These are phyloP conservation scores for Colletotrichum spaethianum DNA, from an alignment of 2,329 filamentous ascomycete species.

Conservation along the genomic window DNA sequence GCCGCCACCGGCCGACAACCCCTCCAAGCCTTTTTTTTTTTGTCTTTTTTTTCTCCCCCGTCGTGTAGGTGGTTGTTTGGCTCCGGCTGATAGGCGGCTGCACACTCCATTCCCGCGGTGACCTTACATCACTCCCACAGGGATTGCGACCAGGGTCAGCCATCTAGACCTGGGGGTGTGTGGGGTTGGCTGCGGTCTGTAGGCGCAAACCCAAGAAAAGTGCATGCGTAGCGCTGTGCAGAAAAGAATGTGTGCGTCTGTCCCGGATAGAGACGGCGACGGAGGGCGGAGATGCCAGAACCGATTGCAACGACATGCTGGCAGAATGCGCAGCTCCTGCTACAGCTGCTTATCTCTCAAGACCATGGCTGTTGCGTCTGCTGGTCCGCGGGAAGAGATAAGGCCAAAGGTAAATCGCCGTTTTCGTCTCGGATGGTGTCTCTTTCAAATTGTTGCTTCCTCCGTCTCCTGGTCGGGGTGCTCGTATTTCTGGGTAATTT, in stretches of 20 bases:
- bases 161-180: constrained; percentile 36
- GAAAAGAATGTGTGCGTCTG: constrained; percentile 15
- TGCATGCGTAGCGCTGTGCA: constrained; percentile 31
- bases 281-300: constrained; percentile 23
- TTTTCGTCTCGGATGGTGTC: constrained; percentile 24
- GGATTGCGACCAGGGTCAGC: constrained; percentile 32
- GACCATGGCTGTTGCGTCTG: not conserved
- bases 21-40: constrained; percentile 34
- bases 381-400: constrained; percentile 4
- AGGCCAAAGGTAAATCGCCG: constrained; percentile 16
- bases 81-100: constrained; percentile 40
- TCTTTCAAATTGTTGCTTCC: not conserved
- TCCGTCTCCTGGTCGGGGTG: not conserved
- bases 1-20: constrained; percentile 39
- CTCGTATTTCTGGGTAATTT: not conserved
- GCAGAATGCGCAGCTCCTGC: not conserved
- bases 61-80: constrained; percentile 29
- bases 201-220: constrained; percentile 29
- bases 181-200: constrained; percentile 35
- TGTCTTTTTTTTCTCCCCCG: constrained; percentile 11
- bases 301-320: not conserved
- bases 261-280: not conserved
- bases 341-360: constrained; percentile 1
- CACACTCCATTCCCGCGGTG: constrained; percentile 39
- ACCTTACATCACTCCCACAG: constrained; percentile 42